Evolutionary conservation across 148 eudicot species (phyloP).

Genomic region (Salicornia ramosissima): DNA sequence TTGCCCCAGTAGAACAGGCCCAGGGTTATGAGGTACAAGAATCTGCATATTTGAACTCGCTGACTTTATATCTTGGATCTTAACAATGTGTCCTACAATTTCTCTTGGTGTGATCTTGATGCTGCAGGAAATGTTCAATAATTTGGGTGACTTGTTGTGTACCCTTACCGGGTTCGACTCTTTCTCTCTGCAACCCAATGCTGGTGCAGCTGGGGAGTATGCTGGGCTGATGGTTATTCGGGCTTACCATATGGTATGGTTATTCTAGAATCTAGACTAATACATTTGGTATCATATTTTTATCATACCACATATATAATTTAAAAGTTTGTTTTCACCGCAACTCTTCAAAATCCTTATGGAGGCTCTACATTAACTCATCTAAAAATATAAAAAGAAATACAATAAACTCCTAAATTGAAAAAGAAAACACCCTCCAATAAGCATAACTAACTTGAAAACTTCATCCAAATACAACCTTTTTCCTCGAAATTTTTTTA

Average conservation of each 20-base stretch:
- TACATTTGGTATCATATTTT: not conserved
- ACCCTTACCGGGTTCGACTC: conserved; percentile 93
- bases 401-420: too few species aligned
- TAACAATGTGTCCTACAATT: conserved; percentile 6
- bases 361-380: too few species aligned
- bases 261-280: conserved; percentile 10
- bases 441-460: too few species aligned
- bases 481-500: too few species aligned
- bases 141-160: conserved; percentile 78
- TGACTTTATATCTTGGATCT: not conserved
- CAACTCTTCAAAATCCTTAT: too few species aligned
- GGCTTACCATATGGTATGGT: conserved; percentile 86
- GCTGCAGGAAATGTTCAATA: conserved; percentile 76
- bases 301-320: too few species aligned
- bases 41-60: not conserved
- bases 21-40: conserved; percentile 75
- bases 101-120: conserved; percentile 1
- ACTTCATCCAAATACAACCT: too few species aligned
- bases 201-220: conserved; percentile 98
- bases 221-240: conserved; percentile 98
- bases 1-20: conserved; percentile 87
- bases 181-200: conserved; percentile 98
- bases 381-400: too few species aligned
- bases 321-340: too few species aligned
- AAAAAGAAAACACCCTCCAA: too few species aligned